Evolutionary conservation across 306 rosid species (phyloP), one percentile per base, ranked within the genome.

Genomic region (Potentilla sterilis): DNA sequence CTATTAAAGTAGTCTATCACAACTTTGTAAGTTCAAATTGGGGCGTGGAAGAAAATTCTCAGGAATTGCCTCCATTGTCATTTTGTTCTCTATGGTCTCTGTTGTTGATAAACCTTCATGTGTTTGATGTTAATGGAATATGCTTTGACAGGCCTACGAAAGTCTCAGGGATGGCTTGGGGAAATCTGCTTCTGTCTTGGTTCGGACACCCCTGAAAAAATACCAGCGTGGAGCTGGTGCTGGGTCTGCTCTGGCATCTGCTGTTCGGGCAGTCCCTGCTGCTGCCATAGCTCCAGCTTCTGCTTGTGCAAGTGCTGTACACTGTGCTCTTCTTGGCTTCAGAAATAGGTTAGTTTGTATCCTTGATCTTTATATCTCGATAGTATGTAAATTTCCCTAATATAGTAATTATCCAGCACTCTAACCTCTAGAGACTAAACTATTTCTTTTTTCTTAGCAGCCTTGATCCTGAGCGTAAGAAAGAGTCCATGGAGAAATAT

Each of bases 261-360:
- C 97, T 79, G 91, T 92, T 76, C 89, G 87, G 71, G 97, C 90
- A 24, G 89, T 92, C 70, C 99, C 97, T 62, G 87, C 88, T 61
- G 99, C 99, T 77, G 97, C 97, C 72, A 88, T 95, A 37, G 93
- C 97, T 83, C 99, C 99, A 2, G 97, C 93, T 68, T 90, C 99
- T 69, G 99, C 99, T 74, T 95, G 97, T 81, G 97, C 99, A 70
- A 91, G 96, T 78, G 99, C 97, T 74, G 86, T 90, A 55, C 99
- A 92, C 77, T 95, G 69, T 75, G 71, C 97, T 77, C 84, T 95
- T 82, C 97, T 92, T 85, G 99, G 99, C 73, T 79, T 95, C 83
- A 89, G 99, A 86, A 95, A 95, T 80, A 92, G 99, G 99, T 95
- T 58, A 44, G 80, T 74, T 61, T 58, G 79, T 63, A 44, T 74